Evolutionary conservation across 495 filamentous ascomycete genomes (phyloP).

Genomic region (Aspergillus cristatus): DNA sequence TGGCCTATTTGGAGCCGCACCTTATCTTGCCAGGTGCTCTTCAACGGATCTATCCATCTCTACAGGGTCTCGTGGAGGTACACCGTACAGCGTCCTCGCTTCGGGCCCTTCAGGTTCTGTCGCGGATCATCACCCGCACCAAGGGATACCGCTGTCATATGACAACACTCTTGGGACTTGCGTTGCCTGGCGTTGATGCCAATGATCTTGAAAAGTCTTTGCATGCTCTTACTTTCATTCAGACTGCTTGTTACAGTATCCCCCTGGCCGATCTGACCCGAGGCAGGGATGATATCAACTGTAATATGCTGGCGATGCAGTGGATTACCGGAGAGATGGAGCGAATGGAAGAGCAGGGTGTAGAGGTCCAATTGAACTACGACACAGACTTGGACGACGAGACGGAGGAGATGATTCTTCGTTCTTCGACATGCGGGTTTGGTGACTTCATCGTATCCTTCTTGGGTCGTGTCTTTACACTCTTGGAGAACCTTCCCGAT

Average conservation of each 20-base stretch:
- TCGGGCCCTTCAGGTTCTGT: conserved; percentile 78
- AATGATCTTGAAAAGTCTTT: conserved; percentile 97
- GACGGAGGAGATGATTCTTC: conserved; percentile 80
- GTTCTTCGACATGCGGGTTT: conserved; percentile 92
- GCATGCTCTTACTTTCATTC: conserved; percentile 88
- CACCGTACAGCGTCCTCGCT: conserved; percentile 93
- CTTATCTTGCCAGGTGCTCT: conserved; percentile 89
- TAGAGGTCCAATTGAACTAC: conserved; percentile 78
- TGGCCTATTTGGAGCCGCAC: conserved; percentile 85
- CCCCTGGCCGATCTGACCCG: conserved; percentile 78
- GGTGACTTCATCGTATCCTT: conserved; percentile 86
- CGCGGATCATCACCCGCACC: conserved; percentile 78
- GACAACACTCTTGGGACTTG: conserved; percentile 82
- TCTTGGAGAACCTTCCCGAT: conserved; percentile 92
- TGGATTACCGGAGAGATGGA: conserved; percentile 94
- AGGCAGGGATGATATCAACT: conserved; percentile 56
- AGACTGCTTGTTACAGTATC: conserved; percentile 88
- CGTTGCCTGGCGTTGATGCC: conserved; percentile 91
- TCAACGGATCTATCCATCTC: conserved; percentile 91
- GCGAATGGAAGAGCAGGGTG: conserved; percentile 81
- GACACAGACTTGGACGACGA: conserved; percentile 69
- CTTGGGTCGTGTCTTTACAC: conserved; percentile 86
- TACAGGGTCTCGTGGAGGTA: conserved; percentile 94
- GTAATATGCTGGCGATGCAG: conserved; percentile 71
- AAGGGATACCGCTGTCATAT: conserved; percentile 94